These are phyloP conservation scores for Leishmania major DNA, from an alignment of 208 protist genomes.

Conservation along the genomic window DNA sequence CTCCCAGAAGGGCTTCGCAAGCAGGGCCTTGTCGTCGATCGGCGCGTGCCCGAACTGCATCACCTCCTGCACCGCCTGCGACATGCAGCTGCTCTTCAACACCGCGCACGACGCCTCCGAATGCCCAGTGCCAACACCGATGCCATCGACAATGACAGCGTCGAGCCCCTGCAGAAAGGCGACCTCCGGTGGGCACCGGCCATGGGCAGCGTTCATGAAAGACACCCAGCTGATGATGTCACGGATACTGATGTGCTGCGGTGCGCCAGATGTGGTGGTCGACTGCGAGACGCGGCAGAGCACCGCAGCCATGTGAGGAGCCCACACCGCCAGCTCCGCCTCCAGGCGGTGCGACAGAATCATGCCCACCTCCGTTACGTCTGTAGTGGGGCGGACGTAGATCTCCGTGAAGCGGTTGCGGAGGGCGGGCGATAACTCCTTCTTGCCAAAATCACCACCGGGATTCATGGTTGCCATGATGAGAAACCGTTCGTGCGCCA, in stretches of 20 bases:
- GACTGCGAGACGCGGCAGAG: slow-evolving; percentile 63
- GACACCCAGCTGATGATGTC: slow-evolving; percentile 96
- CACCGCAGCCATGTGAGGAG: slow-evolving; percentile 73
- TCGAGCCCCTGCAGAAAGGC: slow-evolving; percentile 96
- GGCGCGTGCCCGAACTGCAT: slow-evolving; percentile 11
- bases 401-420: slow-evolving; percentile 99
- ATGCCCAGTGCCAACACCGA: slow-evolving; percentile 90
- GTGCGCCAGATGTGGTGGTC: slow-evolving; percentile 39
- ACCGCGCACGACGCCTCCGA: slow-evolving; percentile 45
- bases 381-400: slow-evolving; percentile 96
- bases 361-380: slow-evolving; percentile 90
- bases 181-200: slow-evolving; percentile 56
- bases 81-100: slow-evolving; percentile 40
- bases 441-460: slow-evolving; percentile 99
- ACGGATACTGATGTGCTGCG: slow-evolving; percentile 92
- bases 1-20: slow-evolving; percentile 67
- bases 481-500: slow-evolving; percentile 92
- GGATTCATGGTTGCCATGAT: slow-evolving; percentile 99
- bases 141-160: slow-evolving; percentile 96
- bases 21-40: slow-evolving; percentile 29
- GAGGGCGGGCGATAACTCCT: slow-evolving; percentile 99
- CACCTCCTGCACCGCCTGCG: slow-evolving; percentile 27
- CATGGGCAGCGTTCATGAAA: slow-evolving; percentile 94
- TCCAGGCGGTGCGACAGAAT: slow-evolving; percentile 91
- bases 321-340: slow-evolving; percentile 51